Conservation (phyloP, 2,329 filamentous ascomycete species). For the Knufia fluminis region DNA sequence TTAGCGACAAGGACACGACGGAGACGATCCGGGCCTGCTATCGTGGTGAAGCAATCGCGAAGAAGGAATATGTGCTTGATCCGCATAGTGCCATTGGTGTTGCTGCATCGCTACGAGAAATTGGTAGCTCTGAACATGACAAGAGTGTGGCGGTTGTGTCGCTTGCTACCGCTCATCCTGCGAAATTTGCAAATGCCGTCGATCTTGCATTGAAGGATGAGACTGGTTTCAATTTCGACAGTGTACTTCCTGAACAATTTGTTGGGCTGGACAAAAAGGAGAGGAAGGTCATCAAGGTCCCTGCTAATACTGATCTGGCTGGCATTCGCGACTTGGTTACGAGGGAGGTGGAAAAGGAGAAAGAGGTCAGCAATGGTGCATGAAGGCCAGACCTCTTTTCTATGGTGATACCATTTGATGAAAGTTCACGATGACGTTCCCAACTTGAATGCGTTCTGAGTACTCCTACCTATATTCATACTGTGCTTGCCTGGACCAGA, state of each 20-base stretch:
- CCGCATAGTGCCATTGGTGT: conserved; percentile 88
- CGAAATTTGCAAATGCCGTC: conserved; percentile 85
- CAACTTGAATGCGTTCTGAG: no score
- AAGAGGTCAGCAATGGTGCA: conserved; percentile 20
- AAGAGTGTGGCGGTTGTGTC: conserved; percentile 41
- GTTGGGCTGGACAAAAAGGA: conserved; percentile 67
- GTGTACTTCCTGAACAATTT: conserved; percentile 75
- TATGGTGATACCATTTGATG: no score
- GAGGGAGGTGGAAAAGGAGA: conserved; percentile 53
- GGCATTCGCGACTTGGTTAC: conserved; percentile 67
- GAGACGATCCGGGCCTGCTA: conserved; percentile 55
- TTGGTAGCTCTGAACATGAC: conserved; percentile 29
- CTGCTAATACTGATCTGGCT: conserved; percentile 57
- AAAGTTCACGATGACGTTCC: no score
- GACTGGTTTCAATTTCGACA: conserved; percentile 64
- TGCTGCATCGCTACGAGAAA: conserved; percentile 62
- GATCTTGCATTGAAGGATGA: conserved; percentile 65
- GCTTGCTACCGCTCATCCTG: conserved; percentile 87
- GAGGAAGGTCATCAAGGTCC: conserved; percentile 60
- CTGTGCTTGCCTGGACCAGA: no score
- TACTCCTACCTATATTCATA: no score
- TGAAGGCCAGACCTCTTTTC: no score
- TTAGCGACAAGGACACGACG: conserved; percentile 56
- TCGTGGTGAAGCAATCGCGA: conserved; percentile 31
- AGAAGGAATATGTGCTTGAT: conserved; percentile 71